Evolutionary conservation across 2,329 filamentous ascomycete species (phyloP).

Genomic region (Zelopaecilomyces penicillatus): DNA sequence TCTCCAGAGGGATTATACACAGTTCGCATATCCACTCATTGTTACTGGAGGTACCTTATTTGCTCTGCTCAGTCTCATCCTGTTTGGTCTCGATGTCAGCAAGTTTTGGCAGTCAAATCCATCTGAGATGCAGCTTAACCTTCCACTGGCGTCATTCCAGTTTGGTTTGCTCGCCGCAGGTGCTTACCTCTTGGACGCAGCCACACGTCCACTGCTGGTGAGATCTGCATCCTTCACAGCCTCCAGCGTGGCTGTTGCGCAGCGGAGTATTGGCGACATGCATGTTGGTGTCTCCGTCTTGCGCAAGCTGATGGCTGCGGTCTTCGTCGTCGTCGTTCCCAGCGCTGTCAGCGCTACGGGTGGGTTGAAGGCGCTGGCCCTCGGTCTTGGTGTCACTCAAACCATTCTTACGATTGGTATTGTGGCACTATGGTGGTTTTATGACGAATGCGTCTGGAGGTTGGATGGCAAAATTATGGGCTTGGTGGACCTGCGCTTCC

Average conservation of each 20-base stretch:
- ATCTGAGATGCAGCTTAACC: slow-evolving; percentile 16
- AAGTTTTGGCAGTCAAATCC: slow-evolving; percentile 23
- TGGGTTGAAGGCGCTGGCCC: slow-evolving; percentile 28
- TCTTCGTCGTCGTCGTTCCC: slow-evolving; percentile 35
- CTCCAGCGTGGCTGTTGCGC: slow-evolving; percentile 35
- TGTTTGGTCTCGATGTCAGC: slow-evolving; percentile 32
- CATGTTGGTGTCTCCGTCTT: slow-evolving; percentile 32
- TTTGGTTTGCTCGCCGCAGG: slow-evolving; percentile 40
- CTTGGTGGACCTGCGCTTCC: slow-evolving; percentile 34
- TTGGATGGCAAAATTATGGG: slow-evolving; percentile 40
- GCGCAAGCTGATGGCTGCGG: slow-evolving; percentile 32
- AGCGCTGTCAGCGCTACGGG: slow-evolving; percentile 23
- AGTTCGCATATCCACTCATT: slow-evolving; percentile 22
- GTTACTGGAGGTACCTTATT: slow-evolving; percentile 30
- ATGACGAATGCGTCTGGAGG: slow-evolving; percentile 32
- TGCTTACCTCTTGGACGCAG: slow-evolving; percentile 30
- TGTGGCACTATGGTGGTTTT: slow-evolving; percentile 32
- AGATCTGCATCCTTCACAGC: slow-evolving; percentile 42
- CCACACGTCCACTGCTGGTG: slow-evolving; percentile 33
- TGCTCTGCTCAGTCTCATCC: slow-evolving; percentile 32
- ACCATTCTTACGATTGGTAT: slow-evolving; percentile 27
- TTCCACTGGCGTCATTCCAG: slow-evolving; percentile 36
- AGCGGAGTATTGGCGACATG: slow-evolving; percentile 43
- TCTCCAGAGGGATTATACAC: slow-evolving; percentile 24
- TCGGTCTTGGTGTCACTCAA: slow-evolving; percentile 36